These are phyloP conservation scores for Scytalidium lignicola DNA, from an alignment of 2,329 filamentous ascomycete genomes.

Conservation along the genomic window DNA sequence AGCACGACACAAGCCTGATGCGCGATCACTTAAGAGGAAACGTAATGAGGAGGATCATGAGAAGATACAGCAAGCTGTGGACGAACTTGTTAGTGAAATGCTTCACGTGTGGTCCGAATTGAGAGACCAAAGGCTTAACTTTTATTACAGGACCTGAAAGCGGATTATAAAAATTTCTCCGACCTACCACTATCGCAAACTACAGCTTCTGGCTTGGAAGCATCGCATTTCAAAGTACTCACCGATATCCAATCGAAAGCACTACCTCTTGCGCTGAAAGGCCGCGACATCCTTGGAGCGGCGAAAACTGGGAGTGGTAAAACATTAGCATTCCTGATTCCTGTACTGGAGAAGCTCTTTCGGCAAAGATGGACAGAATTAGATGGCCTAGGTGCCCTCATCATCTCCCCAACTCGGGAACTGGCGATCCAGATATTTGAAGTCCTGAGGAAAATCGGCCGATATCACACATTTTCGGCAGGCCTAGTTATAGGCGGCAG, in stretches of 20 bases:
- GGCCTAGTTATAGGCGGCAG: conserved; percentile 93
- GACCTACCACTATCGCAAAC: conserved; percentile 81
- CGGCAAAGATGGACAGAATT: conserved; percentile 82
- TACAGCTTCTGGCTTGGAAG: conserved; percentile 72
- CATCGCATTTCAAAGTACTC: conserved; percentile 82
- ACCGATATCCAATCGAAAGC: conserved; percentile 90
- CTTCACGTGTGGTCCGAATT: background rate
- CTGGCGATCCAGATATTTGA: conserved; percentile 96
- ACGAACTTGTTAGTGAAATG: conserved; percentile 23
- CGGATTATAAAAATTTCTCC: conserved; percentile 58
- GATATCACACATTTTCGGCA: conserved; percentile 85
- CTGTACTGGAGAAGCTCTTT: conserved; percentile 88
- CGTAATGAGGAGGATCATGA: conserved; percentile 25
- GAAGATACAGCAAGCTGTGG: conserved; percentile 23
- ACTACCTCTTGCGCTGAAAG: conserved; percentile 76
- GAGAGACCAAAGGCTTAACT: conserved; percentile 3
- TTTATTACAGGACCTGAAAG: conserved; percentile 24
- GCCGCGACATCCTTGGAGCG: conserved; percentile 84
- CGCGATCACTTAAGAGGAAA: conserved; percentile 26
- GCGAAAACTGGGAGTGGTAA: conserved; percentile 96
- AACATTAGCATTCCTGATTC: conserved; percentile 87
- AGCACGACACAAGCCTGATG: conserved; percentile 16
- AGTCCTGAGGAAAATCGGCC: conserved; percentile 82
- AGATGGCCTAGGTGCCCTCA: conserved; percentile 87
- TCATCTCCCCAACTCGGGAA: conserved; percentile 91